A percentile compares a stretch with the other conserved stretches of the same genome.
Evolutionary conservation across 2,329 filamentous ascomycete species (phyloP).

Genomic region (Ophiocordyceps australis): DNA sequence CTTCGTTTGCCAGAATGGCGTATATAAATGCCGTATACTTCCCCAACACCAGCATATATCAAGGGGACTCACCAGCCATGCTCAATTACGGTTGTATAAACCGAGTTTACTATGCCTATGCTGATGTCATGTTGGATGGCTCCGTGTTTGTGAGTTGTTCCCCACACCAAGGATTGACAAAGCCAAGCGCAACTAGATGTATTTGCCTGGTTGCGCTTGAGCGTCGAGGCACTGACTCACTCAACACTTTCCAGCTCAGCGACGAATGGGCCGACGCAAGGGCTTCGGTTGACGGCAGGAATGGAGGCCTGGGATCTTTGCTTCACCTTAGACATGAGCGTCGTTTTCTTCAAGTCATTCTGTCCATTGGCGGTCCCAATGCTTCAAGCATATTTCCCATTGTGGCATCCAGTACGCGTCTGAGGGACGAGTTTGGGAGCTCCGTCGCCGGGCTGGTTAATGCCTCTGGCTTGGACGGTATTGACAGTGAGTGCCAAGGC

Average conservation of each 20-base stretch:
- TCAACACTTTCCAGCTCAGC: constrained; percentile 42
- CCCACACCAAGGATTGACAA: too few relatives aligned
- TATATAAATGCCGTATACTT: constrained; percentile 68
- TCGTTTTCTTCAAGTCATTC: constrained; percentile 51
- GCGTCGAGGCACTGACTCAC: constrained; percentile 8
- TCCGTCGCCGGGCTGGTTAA: constrained; percentile 50
- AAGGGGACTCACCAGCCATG: constrained; percentile 52
- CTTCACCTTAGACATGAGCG: constrained; percentile 55
- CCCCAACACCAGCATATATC: constrained; percentile 61
- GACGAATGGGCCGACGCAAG: constrained; percentile 63
- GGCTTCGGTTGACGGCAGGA: constrained; percentile 52
- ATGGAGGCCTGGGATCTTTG: constrained; percentile 56
- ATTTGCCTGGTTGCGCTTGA: constrained; percentile 1
- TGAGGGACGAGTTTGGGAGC: constrained; percentile 51
- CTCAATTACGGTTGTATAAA: constrained; percentile 62
- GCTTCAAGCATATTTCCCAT: constrained; percentile 49
- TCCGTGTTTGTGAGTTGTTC: constrained; percentile 51
- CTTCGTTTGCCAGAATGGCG: constrained; percentile 28
- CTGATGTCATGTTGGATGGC: constrained; percentile 53
- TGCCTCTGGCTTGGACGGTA: constrained; percentile 39
- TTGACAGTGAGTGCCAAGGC: constrained; percentile 60
- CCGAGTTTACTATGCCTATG: constrained; percentile 72
- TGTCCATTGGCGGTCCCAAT: constrained; percentile 55
- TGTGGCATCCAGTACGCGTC: constrained; percentile 41
- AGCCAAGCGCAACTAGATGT: too few relatives aligned